phyloP scores from a whole-genome alignment of 805 yeast species.

The Yarrowia keelungensis region DNA sequence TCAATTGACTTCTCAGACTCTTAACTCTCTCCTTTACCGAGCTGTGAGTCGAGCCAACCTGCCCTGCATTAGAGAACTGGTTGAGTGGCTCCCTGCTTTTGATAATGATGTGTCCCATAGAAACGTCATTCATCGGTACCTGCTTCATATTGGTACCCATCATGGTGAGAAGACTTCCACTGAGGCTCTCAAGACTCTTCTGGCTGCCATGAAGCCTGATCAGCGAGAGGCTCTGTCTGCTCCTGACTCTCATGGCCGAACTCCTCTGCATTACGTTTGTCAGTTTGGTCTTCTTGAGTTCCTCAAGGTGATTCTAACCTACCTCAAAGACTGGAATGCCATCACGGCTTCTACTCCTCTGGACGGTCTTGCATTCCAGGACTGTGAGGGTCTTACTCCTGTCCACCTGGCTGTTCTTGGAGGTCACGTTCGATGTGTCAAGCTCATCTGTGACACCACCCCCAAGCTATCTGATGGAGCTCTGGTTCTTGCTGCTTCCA shows the following conservation, averaged over 20 bases:
- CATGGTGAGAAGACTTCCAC: conserved; percentile 18
- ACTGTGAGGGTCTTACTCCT: conserved; percentile 80
- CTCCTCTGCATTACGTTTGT: conserved; percentile 89
- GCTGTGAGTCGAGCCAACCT: conserved; percentile 29
- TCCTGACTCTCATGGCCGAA: conserved; percentile 76
- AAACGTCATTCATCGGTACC: conserved; percentile 34
- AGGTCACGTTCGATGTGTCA: conserved; percentile 77
- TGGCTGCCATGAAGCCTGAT: conserved; percentile 4
- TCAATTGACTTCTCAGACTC: conserved; percentile 16
- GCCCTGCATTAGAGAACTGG: conserved; percentile 27
- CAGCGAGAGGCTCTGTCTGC: conserved; percentile 55
- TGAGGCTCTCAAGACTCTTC: conserved; percentile 7
- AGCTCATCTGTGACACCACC: conserved; percentile 58
- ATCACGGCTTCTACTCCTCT: conserved; percentile 42
- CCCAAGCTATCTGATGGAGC: conserved; percentile 45
- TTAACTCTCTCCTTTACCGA: conserved; percentile 29
- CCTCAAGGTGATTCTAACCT: conserved; percentile 62
- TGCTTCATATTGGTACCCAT: conserved; percentile 32
- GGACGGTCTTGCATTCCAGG: conserved; percentile 49
- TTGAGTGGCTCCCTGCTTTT: conserved; percentile 21
- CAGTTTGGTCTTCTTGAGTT: conserved; percentile 80
- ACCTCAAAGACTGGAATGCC: conserved; percentile 62
- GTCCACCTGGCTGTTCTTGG: conserved; percentile 83
- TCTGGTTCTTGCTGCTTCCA: conserved; percentile 6
- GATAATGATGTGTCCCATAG: conserved; percentile 19